Percentiles rank a stretch among this genome's conserved stretches.
These are phyloP conservation scores for Davidsoniella australis DNA, from an alignment of 2,329 filamentous ascomycete species.

Conservation along the genomic window DNA sequence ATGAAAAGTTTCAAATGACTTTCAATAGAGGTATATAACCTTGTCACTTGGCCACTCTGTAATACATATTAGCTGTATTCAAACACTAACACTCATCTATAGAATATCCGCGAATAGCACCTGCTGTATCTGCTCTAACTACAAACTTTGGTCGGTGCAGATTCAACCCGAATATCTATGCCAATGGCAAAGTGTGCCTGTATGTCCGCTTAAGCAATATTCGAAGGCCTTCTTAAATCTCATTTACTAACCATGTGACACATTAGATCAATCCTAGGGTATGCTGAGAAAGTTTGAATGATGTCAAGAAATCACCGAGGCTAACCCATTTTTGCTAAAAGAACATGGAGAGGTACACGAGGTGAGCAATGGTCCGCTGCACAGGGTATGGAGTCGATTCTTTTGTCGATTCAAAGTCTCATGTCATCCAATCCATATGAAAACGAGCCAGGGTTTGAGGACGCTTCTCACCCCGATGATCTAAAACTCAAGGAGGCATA, in stretches of 20 bases:
- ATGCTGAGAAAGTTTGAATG: slow-evolving; percentile 18
- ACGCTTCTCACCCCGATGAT: slow-evolving; percentile 48
- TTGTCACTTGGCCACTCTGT: too few relatives aligned
- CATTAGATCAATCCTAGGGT: slow-evolving; percentile 76
- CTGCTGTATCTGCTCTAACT: slow-evolving; percentile 50
- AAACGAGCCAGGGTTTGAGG: slow-evolving; percentile 88
- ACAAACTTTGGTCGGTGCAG: slow-evolving; percentile 78
- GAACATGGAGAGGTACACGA: slow-evolving; percentile 80
- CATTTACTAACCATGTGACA: slow-evolving; percentile 13
- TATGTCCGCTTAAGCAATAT: slow-evolving; percentile 28
- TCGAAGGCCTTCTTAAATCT: not conserved
- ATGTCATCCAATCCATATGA: slow-evolving; percentile 91
- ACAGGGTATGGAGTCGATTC: slow-evolving; percentile 82
- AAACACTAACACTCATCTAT: slow-evolving; percentile 10
- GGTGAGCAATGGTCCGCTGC: slow-evolving; percentile 95
- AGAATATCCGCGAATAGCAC: slow-evolving; percentile 69
- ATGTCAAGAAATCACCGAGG: slow-evolving; percentile 9
- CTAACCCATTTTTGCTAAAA: slow-evolving; percentile 22
- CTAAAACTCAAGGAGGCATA: slow-evolving; percentile 61
- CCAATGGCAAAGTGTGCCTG: slow-evolving; percentile 81
- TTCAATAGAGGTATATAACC: slow-evolving; percentile 51
- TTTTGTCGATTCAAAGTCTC: slow-evolving; percentile 90
- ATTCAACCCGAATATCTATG: slow-evolving; percentile 96
- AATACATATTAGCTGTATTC: not conserved
- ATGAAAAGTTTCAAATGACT: slow-evolving; percentile 52